Percentiles rank a stretch among this genome's conserved stretches.
These are phyloP conservation scores for Rubroboletus pulcherrimus DNA, from an alignment of 768 basidiomycete species.

Conservation along the genomic window DNA sequence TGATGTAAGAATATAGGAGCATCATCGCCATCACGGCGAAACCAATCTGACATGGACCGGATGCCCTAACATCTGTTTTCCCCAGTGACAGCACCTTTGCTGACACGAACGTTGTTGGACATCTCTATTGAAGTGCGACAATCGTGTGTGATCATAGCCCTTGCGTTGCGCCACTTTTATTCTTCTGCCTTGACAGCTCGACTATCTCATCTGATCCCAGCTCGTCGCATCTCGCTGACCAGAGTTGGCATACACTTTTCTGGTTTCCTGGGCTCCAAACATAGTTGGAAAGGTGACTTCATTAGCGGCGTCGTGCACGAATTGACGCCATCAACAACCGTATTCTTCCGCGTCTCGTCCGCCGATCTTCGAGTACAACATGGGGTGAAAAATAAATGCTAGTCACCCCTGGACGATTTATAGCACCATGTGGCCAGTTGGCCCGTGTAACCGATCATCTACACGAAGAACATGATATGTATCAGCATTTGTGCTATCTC, in stretches of 20 bases:
- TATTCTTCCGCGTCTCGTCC: neutral
- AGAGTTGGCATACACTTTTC: neutral
- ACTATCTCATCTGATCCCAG: neutral
- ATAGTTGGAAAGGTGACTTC: neutral
- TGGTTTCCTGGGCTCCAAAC: neutral
- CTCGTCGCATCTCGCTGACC: neutral
- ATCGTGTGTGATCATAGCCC: neutral
- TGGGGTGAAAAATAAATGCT: neutral
- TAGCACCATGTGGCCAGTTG: neutral
- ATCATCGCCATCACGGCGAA: neutral
- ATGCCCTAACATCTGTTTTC: neutral
- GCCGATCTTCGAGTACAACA: neutral
- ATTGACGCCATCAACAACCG: neutral
- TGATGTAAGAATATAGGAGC: neutral
- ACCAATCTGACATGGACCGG: neutral
- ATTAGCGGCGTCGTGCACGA: neutral
- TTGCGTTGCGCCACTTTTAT: neutral
- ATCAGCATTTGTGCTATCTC: neutral
- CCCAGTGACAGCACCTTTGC: neutral
- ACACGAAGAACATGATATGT: neutral
- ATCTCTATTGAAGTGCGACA: neutral
- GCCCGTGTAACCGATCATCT: neutral
- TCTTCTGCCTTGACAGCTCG: neutral
- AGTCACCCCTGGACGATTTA: neutral
- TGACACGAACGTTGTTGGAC: neutral